Percentiles rank a stretch among this genome's conserved stretches.
phyloP scores from a whole-genome alignment of 1,139 yeast species.

The Zygoascus hellenicus region DNA sequence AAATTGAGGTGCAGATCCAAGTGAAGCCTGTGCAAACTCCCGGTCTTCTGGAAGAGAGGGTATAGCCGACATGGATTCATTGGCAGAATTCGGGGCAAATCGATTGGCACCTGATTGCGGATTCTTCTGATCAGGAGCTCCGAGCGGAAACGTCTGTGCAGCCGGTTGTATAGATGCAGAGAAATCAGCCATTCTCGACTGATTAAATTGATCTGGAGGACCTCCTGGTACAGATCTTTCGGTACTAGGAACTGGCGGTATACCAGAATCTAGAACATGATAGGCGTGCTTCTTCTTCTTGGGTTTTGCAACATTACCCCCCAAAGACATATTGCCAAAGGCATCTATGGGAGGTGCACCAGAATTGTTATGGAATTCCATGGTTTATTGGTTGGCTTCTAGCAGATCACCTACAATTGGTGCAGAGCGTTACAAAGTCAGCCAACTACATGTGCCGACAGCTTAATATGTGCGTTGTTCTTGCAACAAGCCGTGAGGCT shows the following conservation, averaged over 20 bases:
- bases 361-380: no score
- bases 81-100: constrained; percentile 3
- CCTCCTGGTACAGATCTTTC: background rate
- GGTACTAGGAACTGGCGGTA: background rate
- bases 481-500: no score
- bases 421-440: no score
- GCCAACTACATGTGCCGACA: no score
- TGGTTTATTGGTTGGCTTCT: no score
- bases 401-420: no score
- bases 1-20: constrained; percentile 43
- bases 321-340: constrained; percentile 4
- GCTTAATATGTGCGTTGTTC: no score
- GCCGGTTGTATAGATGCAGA: background rate
- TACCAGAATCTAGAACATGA: constrained; percentile 9
- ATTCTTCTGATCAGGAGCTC: background rate
- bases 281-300: constrained; percentile 13
- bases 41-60: constrained; percentile 56
- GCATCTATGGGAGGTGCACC: constrained; percentile 5
- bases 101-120: background rate
- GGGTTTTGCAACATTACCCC: background rate
- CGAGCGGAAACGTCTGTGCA: background rate
- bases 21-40: constrained; percentile 46
- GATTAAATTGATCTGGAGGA: background rate
- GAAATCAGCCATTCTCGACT: background rate
- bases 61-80: constrained; percentile 23